Evolutionary conservation across 805 yeast species (phyloP), one percentile per base, ranked within the genome.

Genomic region (Soucietia sequanensis): DNA sequence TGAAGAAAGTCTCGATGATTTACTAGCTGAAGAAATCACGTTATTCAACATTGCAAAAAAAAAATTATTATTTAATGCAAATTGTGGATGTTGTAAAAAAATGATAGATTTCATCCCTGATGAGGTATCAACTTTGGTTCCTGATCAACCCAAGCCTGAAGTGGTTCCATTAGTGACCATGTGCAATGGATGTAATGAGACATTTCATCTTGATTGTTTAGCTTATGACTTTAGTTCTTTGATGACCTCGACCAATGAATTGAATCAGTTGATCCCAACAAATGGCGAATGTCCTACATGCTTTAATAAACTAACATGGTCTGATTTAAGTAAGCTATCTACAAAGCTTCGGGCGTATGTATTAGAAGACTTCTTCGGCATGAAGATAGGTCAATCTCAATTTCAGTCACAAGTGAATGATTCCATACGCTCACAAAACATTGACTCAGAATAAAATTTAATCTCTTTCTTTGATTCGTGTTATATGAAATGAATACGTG

Each of bases 141-240:
- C 32, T 7, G 27, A 34, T 11, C 24, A 14, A 10, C 13, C n/a
- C 13, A 12, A 14, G 9, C 46, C 55, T 14, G n/a, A 14, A 2
- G 31, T 19, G 1, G 36, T 58, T 34, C 72, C 72, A 0, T 41
- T 62, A 16, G 29, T 67, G 3, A 56, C 61, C 3, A 47, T 59
- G 4, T 72, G 78, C 26, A 43, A 51, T 22, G 44, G 53, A 23
- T 74, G 78, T 42, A 36, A 46, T 2, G 43, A 43, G 14, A 41
- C 58, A 2, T 46, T 57, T 6, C 78, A 75, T 47, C 43, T 75
- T 22, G 19, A 47, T 1, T 75, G 80, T 42, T 35, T 70, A 5
- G 62, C 65, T n/a, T 35, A 43, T 3, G 11, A 20, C 2, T 30
- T 35, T 32, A 34, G 19, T 11, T 7, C 23, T 12, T 21, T 10